Base-by-base conservation (phyloP, 805 yeast species). In the Saccharomycopsis amapae region DNA sequence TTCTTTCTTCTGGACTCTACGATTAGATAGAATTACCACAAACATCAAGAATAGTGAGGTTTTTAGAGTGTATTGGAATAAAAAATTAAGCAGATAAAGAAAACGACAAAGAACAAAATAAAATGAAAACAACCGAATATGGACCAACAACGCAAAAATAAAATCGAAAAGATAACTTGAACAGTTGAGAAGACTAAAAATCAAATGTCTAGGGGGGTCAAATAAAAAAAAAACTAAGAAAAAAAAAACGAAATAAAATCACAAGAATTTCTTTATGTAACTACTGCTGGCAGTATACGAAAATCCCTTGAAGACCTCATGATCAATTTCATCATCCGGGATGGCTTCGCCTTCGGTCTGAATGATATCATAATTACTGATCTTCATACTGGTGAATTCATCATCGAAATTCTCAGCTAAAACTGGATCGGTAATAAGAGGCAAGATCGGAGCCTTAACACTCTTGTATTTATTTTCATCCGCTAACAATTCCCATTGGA, bases 391-490 rank as follows among this genome's bases (percentile, higher is more conserved):
- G 0, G 96, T 87, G 63, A 87, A 87, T 49, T 84, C 89, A 7
- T 71, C 63, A 52, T 85, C 86, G 58, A 87, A 87, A 57, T 87
- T 87, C 59, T 87, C 96, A 0, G 96, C 96, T 45, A 83, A 59
- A 38, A 71, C 79, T 20, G 94, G 90, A 57, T 86, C 79, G 0
- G 94, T 83, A 36, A 88, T 76, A 4, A 85, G 63, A 1, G 96
- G 96, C n/a, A 78, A 65, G 30, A 87, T 81, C 1, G 96, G 96
- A 2, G 95, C 94, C 43, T 66, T 64, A 5, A 74, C 62, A 1
- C 63, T 62, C 24, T 63, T 58, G 22, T 63, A 64, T 35, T 65
- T 66, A 39, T 71, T 67, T 20, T 80, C 78, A 15, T 60, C 58
- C 40, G 72, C 75, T 37, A 87, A 61, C 40, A 64, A 61, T 13